Evolutionary conservation across 1,139 yeast genomes (phyloP), one percentile per base, ranked within the genome.

Genomic region (Sugiyamaella japonica): DNA sequence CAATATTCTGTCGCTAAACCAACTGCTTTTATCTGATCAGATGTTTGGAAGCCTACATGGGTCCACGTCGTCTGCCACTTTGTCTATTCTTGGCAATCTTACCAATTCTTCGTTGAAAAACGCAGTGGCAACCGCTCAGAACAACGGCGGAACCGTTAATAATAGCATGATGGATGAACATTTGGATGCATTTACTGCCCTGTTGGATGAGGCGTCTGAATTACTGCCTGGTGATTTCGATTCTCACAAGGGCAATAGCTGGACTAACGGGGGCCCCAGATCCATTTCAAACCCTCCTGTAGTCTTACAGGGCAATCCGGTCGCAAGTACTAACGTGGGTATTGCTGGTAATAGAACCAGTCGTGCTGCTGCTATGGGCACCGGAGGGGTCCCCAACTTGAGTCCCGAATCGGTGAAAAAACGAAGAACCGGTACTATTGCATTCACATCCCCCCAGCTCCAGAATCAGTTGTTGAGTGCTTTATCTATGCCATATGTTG

Each of bases 251-350:
- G 50, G 49, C 16, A 34, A 34, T n/a, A 29, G 48, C 16, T 45
- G 41, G 34, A 13, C 41, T 16, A 36, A 17, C 10, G 38, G 32
- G 9, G 32, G 40, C 10, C 40, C 53, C 4, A 23, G 63, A 57
- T 44, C 61, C 62, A 70, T 69, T 2, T 62, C 71, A 1, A 68
- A 68, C 57, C 66, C 61, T 39, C 73, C 68, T 49, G 59, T 65
- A 62, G 64, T 64, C 42, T 51, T 58, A 20, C 50, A 52, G 37
- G 57, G 52, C 9, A 40, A 17, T 40, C 45, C 45, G 17, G 38
- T 48, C n/a, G 38, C 34, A 6, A 45, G 15, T 29, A 23, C 23
- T 16, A n/a, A 25, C 23, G 13, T 25, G 8, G 15, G 7, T n/a
- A 17, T 15, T 41, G 47, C n/a, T 32, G 47, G 32, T 36, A 15